Evolutionary conservation across 257 asterid genomes (phyloP).

Genomic region (Parsonsia alboflavescens): DNA sequence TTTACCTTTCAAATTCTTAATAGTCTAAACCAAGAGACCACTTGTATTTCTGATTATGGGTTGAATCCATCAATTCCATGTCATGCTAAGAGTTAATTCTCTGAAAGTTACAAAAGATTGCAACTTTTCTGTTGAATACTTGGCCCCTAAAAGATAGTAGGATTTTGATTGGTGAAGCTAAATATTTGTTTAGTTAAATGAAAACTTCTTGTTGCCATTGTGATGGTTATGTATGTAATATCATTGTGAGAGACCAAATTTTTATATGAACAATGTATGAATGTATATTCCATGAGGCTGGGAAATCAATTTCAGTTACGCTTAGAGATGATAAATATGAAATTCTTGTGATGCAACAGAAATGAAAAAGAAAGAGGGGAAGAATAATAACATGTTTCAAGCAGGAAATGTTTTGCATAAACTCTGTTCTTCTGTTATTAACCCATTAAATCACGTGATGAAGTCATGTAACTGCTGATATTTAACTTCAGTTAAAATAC

Average conservation of each 20-base stretch:
- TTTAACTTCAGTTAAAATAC: background rate
- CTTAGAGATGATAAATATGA: background rate
- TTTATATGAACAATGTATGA: background rate
- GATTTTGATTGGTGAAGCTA: background rate
- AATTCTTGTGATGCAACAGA: slow-evolving; percentile 1
- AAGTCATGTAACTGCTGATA: background rate
- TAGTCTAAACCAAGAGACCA: background rate
- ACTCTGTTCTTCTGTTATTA: too few species aligned
- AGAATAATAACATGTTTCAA: background rate
- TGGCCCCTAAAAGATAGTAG: background rate
- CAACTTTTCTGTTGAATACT: background rate
- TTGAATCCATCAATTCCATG: background rate
- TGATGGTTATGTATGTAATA: background rate
- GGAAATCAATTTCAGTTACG: background rate
- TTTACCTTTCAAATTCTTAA: background rate
- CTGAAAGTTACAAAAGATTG: background rate
- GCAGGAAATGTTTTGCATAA: background rate
- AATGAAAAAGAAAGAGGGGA: background rate
- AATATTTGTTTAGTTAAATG: background rate
- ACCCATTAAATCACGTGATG: too few species aligned
- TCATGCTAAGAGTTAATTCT: background rate
- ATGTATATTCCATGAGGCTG: background rate
- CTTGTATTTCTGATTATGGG: background rate
- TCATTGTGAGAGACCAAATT: background rate
- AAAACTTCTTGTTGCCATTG: background rate